Conservation (phyloP, 257 asterid genomes). For the Catharanthus roseus region DNA sequence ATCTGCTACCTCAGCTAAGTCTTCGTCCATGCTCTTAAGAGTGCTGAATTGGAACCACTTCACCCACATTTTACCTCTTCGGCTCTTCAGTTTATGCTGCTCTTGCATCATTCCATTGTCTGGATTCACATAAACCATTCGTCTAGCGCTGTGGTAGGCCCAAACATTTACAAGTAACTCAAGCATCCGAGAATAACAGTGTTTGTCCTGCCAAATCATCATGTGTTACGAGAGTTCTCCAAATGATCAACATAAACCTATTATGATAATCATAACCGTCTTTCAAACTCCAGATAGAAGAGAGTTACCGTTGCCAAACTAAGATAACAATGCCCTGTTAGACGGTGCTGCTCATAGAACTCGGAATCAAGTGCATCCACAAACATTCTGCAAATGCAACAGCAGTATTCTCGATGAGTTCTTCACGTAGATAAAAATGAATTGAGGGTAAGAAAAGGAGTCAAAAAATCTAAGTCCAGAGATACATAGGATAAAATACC, state of each 20-base stretch:
- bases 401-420: slow-evolving; percentile 3
- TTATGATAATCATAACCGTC: too few species aligned
- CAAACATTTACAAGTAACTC: slow-evolving; percentile 87
- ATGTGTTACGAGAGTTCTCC: too few species aligned
- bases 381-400: slow-evolving; percentile 55
- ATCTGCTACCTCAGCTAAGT: slow-evolving; percentile 81
- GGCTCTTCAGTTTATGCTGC: slow-evolving; percentile 53
- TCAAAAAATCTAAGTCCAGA: neutral
- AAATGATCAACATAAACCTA: too few species aligned
- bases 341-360: slow-evolving; percentile 60
- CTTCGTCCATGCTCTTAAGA: slow-evolving; percentile 85
- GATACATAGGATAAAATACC: slow-evolving; percentile 37
- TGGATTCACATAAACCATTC: slow-evolving; percentile 78
- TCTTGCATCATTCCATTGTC: slow-evolving; percentile 68
- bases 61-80: slow-evolving; percentile 89
- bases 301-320: slow-evolving; percentile 62
- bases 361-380: slow-evolving; percentile 78
- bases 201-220: slow-evolving; percentile 62
- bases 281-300: too few species aligned
- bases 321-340: slow-evolving; percentile 60
- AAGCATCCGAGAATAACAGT: slow-evolving; percentile 76
- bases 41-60: slow-evolving; percentile 74
- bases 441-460: neutral
- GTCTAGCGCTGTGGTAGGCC: slow-evolving; percentile 91
- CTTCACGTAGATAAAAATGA: neutral